phyloP scores from a whole-genome alignment of 495 filamentous ascomycete genomes.

The Penicillium argentinense region DNA sequence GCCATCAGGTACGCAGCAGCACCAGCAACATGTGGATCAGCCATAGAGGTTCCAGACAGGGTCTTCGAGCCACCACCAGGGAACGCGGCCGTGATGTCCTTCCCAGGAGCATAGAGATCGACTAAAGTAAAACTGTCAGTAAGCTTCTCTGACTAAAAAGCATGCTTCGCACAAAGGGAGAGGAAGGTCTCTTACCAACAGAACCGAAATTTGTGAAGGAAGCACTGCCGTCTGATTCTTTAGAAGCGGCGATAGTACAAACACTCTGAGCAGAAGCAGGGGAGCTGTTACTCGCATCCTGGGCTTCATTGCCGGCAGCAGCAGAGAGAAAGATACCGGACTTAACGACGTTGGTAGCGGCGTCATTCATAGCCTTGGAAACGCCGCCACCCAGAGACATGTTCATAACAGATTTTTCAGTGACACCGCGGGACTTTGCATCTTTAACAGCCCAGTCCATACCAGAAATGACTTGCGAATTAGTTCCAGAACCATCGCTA shows the following conservation, averaged over 20 bases:
- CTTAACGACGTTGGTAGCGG: conserved; percentile 52
- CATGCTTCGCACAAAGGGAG: not conserved
- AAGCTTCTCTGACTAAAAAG: not conserved
- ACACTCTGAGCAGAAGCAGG: conserved; percentile 58
- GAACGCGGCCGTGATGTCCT: conserved; percentile 55
- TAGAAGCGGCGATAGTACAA: conserved; percentile 59
- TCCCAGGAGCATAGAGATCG: conserved; percentile 60
- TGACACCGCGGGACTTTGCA: conserved; percentile 37
- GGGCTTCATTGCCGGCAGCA: conserved; percentile 65
- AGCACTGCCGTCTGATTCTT: conserved; percentile 48
- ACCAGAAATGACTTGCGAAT: conserved; percentile 58
- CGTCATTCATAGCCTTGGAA: conserved; percentile 55
- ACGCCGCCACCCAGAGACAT: conserved; percentile 49
- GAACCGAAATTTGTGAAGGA: conserved; percentile 62
- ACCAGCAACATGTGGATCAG: conserved; percentile 62
- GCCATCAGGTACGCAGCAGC: conserved; percentile 56
- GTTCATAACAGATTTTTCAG: conserved; percentile 40
- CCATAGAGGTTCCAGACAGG: conserved; percentile 58
- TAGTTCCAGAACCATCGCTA: conserved; percentile 50
- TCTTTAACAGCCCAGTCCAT: conserved; percentile 60
- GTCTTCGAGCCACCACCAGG: conserved; percentile 50
- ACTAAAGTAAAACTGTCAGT: conserved; percentile 32
- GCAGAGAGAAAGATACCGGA: conserved; percentile 61
- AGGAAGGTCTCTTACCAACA: conserved; percentile 12
- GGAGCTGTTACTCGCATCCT: conserved; percentile 51